phyloP scores from a whole-genome alignment of 1,284 basidiomycete species.

The Trichosporon asahii region DNA sequence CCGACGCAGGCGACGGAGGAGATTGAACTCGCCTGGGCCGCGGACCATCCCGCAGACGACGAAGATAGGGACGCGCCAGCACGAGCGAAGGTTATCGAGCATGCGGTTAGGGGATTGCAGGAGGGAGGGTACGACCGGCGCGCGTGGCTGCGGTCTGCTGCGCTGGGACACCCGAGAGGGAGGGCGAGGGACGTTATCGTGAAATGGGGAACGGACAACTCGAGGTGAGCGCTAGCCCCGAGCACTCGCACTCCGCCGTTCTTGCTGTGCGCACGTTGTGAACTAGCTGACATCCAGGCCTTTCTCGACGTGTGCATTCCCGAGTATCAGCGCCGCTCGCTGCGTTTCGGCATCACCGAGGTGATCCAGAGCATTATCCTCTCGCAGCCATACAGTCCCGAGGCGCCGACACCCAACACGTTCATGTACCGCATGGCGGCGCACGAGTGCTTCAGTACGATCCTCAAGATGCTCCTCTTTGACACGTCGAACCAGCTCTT shows the following conservation, averaged over 20 bases:
- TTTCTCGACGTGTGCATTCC: slow-evolving; percentile 21
- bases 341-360: slow-evolving; percentile 28
- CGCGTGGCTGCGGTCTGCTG: slow-evolving; percentile 14
- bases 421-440: slow-evolving; percentile 31
- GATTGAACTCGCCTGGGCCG: slow-evolving; percentile 13
- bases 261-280: too few relatives aligned
- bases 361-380: slow-evolving; percentile 34
- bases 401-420: slow-evolving; percentile 24
- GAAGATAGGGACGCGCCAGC: neutral
- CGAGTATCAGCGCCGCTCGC: slow-evolving; percentile 16
- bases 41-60: neutral
- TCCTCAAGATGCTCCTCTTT: slow-evolving; percentile 34
- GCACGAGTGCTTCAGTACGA: slow-evolving; percentile 26
- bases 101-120: neutral
- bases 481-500: slow-evolving; percentile 47
- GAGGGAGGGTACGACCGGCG: slow-evolving; percentile 15
- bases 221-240: slow-evolving; percentile 22
- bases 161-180: neutral
- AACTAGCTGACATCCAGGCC: slow-evolving; percentile 16
- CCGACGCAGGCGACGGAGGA: slow-evolving; percentile 14
- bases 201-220: slow-evolving; percentile 24
- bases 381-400: slow-evolving; percentile 30
- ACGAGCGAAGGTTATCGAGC: neutral
- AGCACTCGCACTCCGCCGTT: too few relatives aligned
- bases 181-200: slow-evolving; percentile 13